Evolutionary conservation across 2,329 filamentous ascomycete genomes (phyloP).

Genomic region (Exophiala viscosa): DNA sequence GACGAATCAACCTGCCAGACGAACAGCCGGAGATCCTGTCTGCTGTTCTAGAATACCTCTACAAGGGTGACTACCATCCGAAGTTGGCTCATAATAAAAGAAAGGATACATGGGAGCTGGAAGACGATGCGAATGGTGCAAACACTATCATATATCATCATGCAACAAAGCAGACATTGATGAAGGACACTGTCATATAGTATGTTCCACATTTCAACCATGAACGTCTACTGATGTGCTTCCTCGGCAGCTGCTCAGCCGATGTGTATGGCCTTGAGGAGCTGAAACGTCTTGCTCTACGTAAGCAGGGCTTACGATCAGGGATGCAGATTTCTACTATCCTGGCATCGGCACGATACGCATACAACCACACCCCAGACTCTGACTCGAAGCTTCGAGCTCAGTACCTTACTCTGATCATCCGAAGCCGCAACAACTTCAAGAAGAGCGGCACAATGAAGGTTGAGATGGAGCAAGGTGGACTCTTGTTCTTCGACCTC

Average conservation of each 20-base stretch:
- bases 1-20: constrained; percentile 74
- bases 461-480: constrained; percentile 85
- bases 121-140: constrained; percentile 52
- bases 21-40: constrained; percentile 91
- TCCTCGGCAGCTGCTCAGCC: constrained; percentile 62
- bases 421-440: constrained; percentile 80
- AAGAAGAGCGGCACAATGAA: constrained; percentile 95
- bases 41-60: constrained; percentile 83
- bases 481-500: constrained; percentile 85
- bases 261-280: constrained; percentile 79
- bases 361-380: constrained; percentile 84
- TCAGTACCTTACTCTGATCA: constrained; percentile 89
- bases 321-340: constrained; percentile 83
- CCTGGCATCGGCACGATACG: constrained; percentile 79
- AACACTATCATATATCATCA: constrained; percentile 65
- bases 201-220: constrained; percentile 32
- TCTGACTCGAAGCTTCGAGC: constrained; percentile 85
- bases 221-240: constrained; percentile 17
- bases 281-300: constrained; percentile 76
- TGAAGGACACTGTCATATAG: constrained; percentile 89
- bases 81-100: constrained; percentile 78
- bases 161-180: constrained; percentile 61
- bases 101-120: constrained; percentile 76
- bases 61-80: constrained; percentile 91
- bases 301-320: constrained; percentile 84